Evolutionary conservation across 805 yeast species (phyloP).

Genomic region (Zygosaccharomyces siamensis): DNA sequence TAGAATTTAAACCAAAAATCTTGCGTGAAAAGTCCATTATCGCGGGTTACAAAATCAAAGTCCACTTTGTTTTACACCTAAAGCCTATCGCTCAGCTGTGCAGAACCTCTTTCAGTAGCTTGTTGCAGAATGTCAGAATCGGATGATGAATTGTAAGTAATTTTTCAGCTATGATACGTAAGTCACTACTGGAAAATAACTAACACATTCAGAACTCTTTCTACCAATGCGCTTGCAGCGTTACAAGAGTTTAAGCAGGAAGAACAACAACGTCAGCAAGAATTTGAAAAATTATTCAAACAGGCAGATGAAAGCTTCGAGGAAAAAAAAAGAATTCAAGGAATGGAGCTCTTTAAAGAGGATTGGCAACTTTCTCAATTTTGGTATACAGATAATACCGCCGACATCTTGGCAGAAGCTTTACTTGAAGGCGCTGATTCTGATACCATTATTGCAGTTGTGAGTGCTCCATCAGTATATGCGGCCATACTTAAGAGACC

Average conservation of each 20-base stretch:
- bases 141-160: slow-evolving; percentile 23
- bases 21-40: no score
- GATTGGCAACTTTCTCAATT: slow-evolving; percentile 95
- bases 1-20: neutral
- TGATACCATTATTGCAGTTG: slow-evolving; percentile 66
- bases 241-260: slow-evolving; percentile 61
- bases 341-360: slow-evolving; percentile 75
- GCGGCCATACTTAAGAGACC: slow-evolving; percentile 67
- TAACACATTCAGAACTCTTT: slow-evolving; percentile 28
- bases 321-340: slow-evolving; percentile 35
- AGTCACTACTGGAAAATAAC: neutral
- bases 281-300: slow-evolving; percentile 49
- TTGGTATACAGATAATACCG: slow-evolving; percentile 79
- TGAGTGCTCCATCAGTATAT: slow-evolving; percentile 88
- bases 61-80: no score
- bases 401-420: slow-evolving; percentile 61
- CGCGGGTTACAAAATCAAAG: no score
- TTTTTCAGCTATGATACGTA: neutral
- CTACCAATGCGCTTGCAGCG: slow-evolving; percentile 49
- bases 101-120: neutral
- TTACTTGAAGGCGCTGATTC: slow-evolving; percentile 71
- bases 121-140: slow-evolving; percentile 18
- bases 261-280: slow-evolving; percentile 51
- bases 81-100: no score
- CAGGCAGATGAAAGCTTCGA: slow-evolving; percentile 49